phyloP scores from a whole-genome alignment of 208 protist species.

The Phytomonas francai region DNA sequence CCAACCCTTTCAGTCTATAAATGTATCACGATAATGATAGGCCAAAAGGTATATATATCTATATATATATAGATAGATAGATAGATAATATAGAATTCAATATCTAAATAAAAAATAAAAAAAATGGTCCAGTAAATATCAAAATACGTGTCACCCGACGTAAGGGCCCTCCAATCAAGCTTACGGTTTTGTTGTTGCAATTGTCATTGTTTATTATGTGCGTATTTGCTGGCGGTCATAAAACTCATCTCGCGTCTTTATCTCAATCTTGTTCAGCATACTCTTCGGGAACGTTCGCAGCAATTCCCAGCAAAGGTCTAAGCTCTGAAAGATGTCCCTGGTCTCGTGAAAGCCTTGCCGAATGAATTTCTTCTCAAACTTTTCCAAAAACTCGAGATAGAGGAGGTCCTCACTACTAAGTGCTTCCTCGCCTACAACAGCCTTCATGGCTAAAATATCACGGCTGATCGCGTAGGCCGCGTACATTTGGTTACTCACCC shows the following conservation, averaged over 20 bases:
- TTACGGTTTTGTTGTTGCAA: conserved; percentile 11
- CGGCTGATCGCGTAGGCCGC: conserved; percentile 99
- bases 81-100: conserved; percentile 10
- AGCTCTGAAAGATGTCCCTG: conserved; percentile 97
- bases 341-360: conserved; percentile 96
- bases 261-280: conserved; percentile 96
- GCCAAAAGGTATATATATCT: conserved; percentile 1
- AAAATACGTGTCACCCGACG: background rate
- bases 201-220: conserved; percentile 20
- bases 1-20: background rate
- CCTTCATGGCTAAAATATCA: conserved; percentile 99
- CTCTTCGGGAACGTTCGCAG: conserved; percentile 97
- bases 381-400: conserved; percentile 99
- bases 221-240: conserved; percentile 78
- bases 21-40: background rate
- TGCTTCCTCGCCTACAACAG: conserved; percentile 99
- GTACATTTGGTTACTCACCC: conserved; percentile 99
- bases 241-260: conserved; percentile 93
- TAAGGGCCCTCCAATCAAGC: conserved; percentile 1
- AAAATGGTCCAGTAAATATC: background rate
- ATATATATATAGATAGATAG: conserved; percentile 2
- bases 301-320: conserved; percentile 98
- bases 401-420: conserved; percentile 97
- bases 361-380: conserved; percentile 99
- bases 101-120: conserved; percentile 14